These are phyloP conservation scores for Annulohypoxylon truncatum DNA, from an alignment of 2,329 filamentous ascomycete species.

Conservation along the genomic window DNA sequence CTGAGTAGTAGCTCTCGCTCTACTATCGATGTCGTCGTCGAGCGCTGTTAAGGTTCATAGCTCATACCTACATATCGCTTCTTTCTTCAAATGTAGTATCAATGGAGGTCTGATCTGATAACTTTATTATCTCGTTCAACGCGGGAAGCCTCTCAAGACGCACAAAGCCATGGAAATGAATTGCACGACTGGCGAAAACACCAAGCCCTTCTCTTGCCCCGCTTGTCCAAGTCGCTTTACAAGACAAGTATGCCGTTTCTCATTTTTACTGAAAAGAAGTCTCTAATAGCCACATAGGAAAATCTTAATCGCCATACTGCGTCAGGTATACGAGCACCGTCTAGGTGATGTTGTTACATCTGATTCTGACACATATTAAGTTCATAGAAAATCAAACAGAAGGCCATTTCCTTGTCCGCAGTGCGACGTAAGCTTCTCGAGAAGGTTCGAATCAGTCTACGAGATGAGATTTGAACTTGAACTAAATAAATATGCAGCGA, in stretches of 20 bases:
- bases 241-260: conserved; percentile 15
- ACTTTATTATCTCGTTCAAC: background rate
- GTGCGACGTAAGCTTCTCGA: conserved; percentile 30
- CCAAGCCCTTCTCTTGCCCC: conserved; percentile 23
- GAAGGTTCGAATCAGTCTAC: conserved; percentile 9
- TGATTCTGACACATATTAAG: conserved; percentile 5
- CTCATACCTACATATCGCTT: background rate
- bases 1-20: background rate
- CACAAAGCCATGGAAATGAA: conserved; percentile 1
- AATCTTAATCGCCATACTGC: background rate
- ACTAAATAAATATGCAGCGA: conserved; percentile 10
- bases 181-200: background rate
- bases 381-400: conserved; percentile 40
- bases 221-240: conserved; percentile 29
- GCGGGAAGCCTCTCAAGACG: background rate
- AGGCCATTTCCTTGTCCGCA: conserved; percentile 43
- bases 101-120: background rate
- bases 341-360: background rate
- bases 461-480: background rate
- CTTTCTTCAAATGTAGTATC: background rate
- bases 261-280: background rate
- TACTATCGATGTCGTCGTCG: background rate
- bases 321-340: background rate
- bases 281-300: background rate
- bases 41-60: background rate